phyloP scores from a whole-genome alignment of 169 alveolate genomes.

The Eimeria necatrix region DNA sequence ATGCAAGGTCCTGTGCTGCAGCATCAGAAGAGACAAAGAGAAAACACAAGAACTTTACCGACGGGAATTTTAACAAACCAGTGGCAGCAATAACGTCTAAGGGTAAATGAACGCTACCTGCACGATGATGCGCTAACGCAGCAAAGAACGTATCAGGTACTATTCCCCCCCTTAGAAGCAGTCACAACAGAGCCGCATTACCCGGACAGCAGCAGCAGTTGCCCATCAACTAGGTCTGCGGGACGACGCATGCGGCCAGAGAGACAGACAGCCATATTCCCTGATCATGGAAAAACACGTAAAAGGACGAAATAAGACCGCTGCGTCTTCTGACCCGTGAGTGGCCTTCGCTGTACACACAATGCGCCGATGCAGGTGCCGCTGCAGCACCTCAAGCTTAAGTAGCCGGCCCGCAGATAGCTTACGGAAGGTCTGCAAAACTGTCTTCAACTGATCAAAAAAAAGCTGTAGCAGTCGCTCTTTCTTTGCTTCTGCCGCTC shows the following conservation, averaged over 20 bases:
- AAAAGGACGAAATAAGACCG: background rate
- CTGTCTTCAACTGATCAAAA: background rate
- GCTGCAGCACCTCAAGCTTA: background rate
- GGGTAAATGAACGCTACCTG: background rate
- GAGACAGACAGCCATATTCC: conserved; percentile 20
- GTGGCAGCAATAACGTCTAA: background rate
- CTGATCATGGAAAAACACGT: background rate
- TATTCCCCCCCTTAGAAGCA: background rate
- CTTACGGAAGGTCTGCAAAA: conserved; percentile 37
- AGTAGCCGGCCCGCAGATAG: background rate
- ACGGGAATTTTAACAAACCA: background rate
- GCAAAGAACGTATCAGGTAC: background rate
- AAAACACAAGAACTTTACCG: background rate
- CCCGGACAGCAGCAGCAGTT: conserved; percentile 47
- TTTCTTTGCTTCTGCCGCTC: background rate
- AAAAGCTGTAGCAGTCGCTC: conserved; percentile 46
- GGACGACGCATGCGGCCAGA: conserved; percentile 56
- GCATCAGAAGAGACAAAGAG: background rate
- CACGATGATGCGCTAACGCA: background rate
- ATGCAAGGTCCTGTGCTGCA: conserved; percentile 44
- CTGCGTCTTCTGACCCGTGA: background rate
- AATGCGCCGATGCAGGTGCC: background rate
- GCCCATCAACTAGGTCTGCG: conserved; percentile 33
- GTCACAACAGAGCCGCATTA: background rate
- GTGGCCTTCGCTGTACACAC: background rate